Base-by-base conservation (phyloP, 805 yeast genomes). In the Spathaspora gorwiae region DNA sequence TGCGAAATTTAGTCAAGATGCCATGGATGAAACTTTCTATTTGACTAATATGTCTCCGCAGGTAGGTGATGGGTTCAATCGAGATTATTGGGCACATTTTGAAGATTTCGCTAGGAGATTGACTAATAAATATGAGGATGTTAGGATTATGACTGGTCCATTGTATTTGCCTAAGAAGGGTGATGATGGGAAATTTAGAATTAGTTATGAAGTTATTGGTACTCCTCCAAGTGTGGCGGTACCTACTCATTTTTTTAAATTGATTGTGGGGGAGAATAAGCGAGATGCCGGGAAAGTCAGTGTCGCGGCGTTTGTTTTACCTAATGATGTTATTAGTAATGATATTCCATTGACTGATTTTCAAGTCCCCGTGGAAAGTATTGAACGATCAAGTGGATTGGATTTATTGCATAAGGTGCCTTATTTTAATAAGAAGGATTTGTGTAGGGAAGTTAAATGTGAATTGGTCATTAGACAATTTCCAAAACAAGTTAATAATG, bases 71-170 rank as follows among this genome's bases (percentile, higher is more conserved):
- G 99, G 99, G 0, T 94, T 94, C 71, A 94, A 94, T 67, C 76
- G 99, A 55, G 98, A 94, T 62, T 72, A 94, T 62, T 94, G 99
- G 99, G 95, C 98, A 0, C 96, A 90, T 62, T 80, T 94, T 48
- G 99, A 94, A 65, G 86, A 87, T 57, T 94, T 94, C 61, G 80
- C 84, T 39, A 76, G 99, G 50, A 75, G 87, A 45, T 74, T 92
- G 50, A 86, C 96, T 5, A 56, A 68, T n/a, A 71, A 73, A 43
- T 94, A 87, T 63, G 78, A 76, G 40, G 76, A 81, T 40, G 96
- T 94, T 10, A 74, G 97, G 52, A 75, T 94, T 33, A 84, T 94
- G 59, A 94, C 98, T 0, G 99, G 99, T 1, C 97, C 99, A 1
- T 70, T 94, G 44, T 94, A 83, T 61, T 74, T 94, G 44, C 99